Base-by-base conservation (phyloP, 805 yeast species). In the Candida methanosorbosa region DNA sequence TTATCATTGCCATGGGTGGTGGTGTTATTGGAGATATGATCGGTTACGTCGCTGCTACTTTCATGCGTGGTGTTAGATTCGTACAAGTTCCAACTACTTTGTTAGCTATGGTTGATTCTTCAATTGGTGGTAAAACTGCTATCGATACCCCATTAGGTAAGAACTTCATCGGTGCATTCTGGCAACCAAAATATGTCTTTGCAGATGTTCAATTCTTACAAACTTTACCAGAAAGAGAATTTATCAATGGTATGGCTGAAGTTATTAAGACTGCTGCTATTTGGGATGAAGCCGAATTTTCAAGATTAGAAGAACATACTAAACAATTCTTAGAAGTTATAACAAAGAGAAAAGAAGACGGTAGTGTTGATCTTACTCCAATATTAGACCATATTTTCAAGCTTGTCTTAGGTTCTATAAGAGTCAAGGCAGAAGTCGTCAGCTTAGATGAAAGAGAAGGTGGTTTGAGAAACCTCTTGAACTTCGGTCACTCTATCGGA, bases 11-110 rank as follows among this genome's bases (percentile, higher is more conserved):
- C 8, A 75, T 92, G 39, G 98, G 98, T 41, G 98, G 98, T 45
- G 98, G 98, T 48, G 94, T 92, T 34, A 90, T 92, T 58, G 98
- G 98, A 40, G 98, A 92, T 55, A 90, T 92, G 98, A 84, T 90
- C 45, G 98, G 98, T 4, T 92, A 77, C 56, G 97, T 92, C 28
- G 98, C 98, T n/a, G 90, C 98, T 22, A 92, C 98, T 2, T 92
- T 92, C 58, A 92, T 92, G 98, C 75, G 98, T 56, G 98, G 98
- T 38, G 94, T 92, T 8, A 72, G 95, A 42, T 86, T 87, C 38
- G 79, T 87, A 29, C 98, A 92, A 59, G 70, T 92, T 20, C 98
- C 98, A 37, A 92, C 98, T 6, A 83, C 95, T 23, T 62, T 92
- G 43, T 69, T 92, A 42, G 81, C 98, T 8, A 92, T 92, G 98